These are phyloP conservation scores for Fraxinus quadrangulata DNA, from an alignment of 257 asterid species.

Conservation along the genomic window DNA sequence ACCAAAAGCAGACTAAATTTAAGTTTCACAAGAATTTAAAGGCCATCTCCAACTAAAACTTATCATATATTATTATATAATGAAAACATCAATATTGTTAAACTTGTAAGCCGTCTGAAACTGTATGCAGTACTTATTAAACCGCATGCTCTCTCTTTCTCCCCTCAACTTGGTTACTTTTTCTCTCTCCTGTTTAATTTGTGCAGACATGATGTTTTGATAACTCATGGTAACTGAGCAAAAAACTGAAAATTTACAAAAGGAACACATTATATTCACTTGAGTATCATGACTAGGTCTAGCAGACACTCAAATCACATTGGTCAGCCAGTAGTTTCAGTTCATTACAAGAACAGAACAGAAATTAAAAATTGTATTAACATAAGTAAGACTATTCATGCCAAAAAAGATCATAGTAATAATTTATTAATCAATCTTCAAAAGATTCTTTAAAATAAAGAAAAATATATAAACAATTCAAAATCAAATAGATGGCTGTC, in stretches of 20 bases:
- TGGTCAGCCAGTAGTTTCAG: background rate
- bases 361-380: background rate
- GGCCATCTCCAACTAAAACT: background rate
- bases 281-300: background rate
- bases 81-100: background rate
- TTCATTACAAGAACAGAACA: no score
- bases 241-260: background rate
- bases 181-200: background rate
- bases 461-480: background rate
- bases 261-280: background rate
- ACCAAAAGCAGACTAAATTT: background rate
- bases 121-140: background rate
- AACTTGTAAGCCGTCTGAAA: background rate
- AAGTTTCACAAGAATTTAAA: background rate
- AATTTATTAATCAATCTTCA: background rate
- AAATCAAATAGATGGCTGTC: background rate
- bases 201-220: background rate
- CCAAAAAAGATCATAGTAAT: background rate
- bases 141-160: background rate
- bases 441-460: background rate
- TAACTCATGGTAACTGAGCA: background rate
- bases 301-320: background rate
- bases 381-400: background rate
- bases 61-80: background rate
- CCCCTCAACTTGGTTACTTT: background rate